phyloP scores from a whole-genome alignment of 768 basidiomycete genomes.

The Mycena chlorophos region DNA sequence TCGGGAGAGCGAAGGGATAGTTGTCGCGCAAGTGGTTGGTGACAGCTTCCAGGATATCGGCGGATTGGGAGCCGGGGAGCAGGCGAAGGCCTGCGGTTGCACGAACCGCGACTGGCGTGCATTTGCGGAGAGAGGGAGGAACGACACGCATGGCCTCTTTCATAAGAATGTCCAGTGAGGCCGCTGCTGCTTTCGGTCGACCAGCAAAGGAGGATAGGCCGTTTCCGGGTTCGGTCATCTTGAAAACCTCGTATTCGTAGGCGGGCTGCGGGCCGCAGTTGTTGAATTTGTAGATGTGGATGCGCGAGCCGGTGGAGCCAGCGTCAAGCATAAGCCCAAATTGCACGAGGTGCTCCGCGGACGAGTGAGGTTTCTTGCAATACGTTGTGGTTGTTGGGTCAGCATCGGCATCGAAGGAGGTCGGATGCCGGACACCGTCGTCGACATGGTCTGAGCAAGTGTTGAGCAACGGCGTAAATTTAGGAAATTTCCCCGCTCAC shows the following conservation, averaged over 20 bases:
- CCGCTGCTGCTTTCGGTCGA: slow-evolving; percentile 69
- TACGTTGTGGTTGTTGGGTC: slow-evolving; percentile 71
- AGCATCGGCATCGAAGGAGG: slow-evolving; percentile 70
- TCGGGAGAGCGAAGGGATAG: slow-evolving; percentile 64
- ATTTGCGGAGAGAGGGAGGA: slow-evolving; percentile 62
- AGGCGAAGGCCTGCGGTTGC: slow-evolving; percentile 87
- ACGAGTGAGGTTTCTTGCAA: slow-evolving; percentile 60
- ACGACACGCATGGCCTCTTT: slow-evolving; percentile 80
- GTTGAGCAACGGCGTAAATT: slow-evolving; percentile 5
- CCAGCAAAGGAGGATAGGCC: slow-evolving; percentile 61
- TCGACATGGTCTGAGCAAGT: slow-evolving; percentile 13
- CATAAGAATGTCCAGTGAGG: slow-evolving; percentile 74
- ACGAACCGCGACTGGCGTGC: slow-evolving; percentile 89
- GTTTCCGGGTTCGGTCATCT: slow-evolving; percentile 69
- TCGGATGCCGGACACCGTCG: slow-evolving; percentile 34
- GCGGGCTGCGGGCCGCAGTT: slow-evolving; percentile 73
- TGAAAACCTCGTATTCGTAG: slow-evolving; percentile 94
- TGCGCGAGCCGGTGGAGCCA: slow-evolving; percentile 94
- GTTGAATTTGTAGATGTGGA: slow-evolving; percentile 99
- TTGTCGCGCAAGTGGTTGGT: slow-evolving; percentile 50
- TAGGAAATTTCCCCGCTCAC: slow-evolving; percentile 8
- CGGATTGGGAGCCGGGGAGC: slow-evolving; percentile 60
- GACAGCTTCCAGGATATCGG: slow-evolving; percentile 77
- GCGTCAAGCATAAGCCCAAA: slow-evolving; percentile 98
- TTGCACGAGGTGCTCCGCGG: slow-evolving; percentile 65